Conservation (phyloP, 2,329 filamentous ascomycete genomes). For the Cephalotrichum gorgonifer region DNA sequence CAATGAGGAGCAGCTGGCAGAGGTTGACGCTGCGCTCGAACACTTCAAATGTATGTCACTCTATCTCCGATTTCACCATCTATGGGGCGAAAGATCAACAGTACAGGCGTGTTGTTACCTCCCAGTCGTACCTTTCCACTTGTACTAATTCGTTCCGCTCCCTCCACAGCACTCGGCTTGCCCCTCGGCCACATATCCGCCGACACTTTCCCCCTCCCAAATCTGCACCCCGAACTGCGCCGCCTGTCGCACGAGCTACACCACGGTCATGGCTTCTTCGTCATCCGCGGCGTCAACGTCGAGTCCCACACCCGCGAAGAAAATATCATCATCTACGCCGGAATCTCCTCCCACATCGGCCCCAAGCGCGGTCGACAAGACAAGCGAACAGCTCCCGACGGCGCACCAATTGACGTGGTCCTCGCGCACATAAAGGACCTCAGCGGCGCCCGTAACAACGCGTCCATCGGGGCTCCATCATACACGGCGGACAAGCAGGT, state of each 20-base stretch:
- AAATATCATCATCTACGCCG: slow-evolving; percentile 49
- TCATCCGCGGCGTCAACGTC: slow-evolving; percentile 47
- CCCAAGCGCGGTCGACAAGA: slow-evolving; percentile 43
- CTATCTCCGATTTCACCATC: no score
- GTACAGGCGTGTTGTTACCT: neutral
- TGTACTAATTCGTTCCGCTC: no score
- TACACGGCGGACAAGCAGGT: slow-evolving; percentile 30
- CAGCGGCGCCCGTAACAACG: slow-evolving; percentile 9
- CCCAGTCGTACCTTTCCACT: neutral
- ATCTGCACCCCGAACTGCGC: slow-evolving; percentile 33
- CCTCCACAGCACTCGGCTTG: slow-evolving; percentile 19
- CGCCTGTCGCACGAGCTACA: slow-evolving; percentile 38
- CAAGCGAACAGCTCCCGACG: slow-evolving; percentile 34
- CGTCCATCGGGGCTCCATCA: slow-evolving; percentile 8
- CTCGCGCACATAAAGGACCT: slow-evolving; percentile 54
- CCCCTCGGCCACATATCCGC: slow-evolving; percentile 31
- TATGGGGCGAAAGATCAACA: neutral
- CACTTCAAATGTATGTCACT: slow-evolving; percentile 9
- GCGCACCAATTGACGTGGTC: slow-evolving; percentile 37
- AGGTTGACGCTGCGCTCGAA: slow-evolving; percentile 6
- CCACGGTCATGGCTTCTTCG: slow-evolving; percentile 48
- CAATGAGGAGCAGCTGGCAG: slow-evolving; percentile 4
- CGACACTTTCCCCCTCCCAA: slow-evolving; percentile 43
- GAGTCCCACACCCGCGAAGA: slow-evolving; percentile 42
- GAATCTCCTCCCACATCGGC: slow-evolving; percentile 48